Evolutionary conservation across 345 rosid species (phyloP), one percentile per base, ranked within the genome.

Genomic region (Erysimum cheiranthoides): DNA sequence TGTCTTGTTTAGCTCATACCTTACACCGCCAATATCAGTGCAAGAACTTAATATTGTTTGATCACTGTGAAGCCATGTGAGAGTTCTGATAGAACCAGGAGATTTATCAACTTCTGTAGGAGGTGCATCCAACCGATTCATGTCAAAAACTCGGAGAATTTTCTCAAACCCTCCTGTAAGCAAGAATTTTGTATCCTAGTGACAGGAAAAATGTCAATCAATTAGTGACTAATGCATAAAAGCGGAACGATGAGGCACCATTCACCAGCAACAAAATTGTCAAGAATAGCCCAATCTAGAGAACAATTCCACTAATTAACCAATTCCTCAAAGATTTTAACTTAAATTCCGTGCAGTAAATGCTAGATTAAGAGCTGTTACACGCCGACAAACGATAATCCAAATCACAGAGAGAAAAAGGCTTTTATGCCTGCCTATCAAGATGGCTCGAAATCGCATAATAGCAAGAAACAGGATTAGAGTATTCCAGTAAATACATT

Each of bases 31-130:
- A 27, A 87, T 86, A 73, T 93, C 97, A 80, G 90, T 75, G 54
- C 97, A 96, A 36, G 99, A 88, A 82, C 98, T 90, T 70, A 92
- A 75, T 73, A 95, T 90, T 56, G 98, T 90, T 86, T 92, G 77
- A 49, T 81, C 81, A 69, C 80, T 70, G 47, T 80, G 83, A 58
- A 80, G 83, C 77, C 80, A 80, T 43, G 83, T 76, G 16, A 75
- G 76, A 51, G 83, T 80, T 70, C 80, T 75, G 66, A 80, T 58
- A 12, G 83, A 80, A 5, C 83, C 83, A 71, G 83, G 83, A 46
- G 83, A 75, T 60, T 80, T 80, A 47, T 75, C 77, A 1, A 75
- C 66, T 66, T 80, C 83, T 2, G 80, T 75, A 17, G 83, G 80
- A 71, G 83, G 66, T 59, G 83, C 77, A 66, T 80, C 83, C 68